Evolutionary conservation across 1,284 basidiomycete genomes (phyloP).

Genomic region (Irpex lacteus): DNA sequence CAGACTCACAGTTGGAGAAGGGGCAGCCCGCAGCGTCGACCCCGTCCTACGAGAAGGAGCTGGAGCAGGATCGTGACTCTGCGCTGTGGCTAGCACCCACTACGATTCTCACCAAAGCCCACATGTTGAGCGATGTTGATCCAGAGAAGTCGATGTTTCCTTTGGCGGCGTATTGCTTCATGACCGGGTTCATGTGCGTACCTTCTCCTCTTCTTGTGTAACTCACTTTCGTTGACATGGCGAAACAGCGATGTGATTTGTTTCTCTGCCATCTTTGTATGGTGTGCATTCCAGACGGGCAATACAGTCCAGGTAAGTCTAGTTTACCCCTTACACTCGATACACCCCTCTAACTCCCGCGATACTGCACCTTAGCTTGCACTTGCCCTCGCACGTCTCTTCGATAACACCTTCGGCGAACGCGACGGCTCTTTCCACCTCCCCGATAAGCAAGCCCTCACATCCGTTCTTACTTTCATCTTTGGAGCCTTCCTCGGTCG

Average conservation of each 20-base stretch:
- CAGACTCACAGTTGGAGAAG: constrained; percentile 12
- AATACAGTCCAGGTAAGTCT: constrained; percentile 58
- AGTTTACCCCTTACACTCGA: not conserved
- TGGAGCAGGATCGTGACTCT: constrained; percentile 16
- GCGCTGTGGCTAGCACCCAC: constrained; percentile 26
- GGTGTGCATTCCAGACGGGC: constrained; percentile 87
- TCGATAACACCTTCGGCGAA: constrained; percentile 48
- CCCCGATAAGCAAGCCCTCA: constrained; percentile 79
- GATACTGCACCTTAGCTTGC: constrained; percentile 40
- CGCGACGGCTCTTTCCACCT: constrained; percentile 64
- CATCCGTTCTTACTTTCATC: constrained; percentile 73
- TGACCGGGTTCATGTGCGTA: constrained; percentile 80
- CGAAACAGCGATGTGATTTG: constrained; percentile 62
- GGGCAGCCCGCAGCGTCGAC: constrained; percentile 15
- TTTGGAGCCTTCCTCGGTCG: constrained; percentile 72
- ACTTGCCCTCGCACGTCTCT: constrained; percentile 62
- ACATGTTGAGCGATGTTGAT: constrained; percentile 57
- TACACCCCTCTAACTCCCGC: not conserved
- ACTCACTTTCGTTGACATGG: not conserved
- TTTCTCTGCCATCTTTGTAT: constrained; percentile 81
- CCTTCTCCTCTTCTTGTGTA: constrained; percentile 6
- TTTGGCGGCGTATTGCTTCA: constrained; percentile 76
- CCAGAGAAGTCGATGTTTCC: constrained; percentile 53
- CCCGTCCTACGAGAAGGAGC: constrained; percentile 18
- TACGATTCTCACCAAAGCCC: constrained; percentile 23